Evolutionary conservation across 805 yeast species (phyloP).

Genomic region (Sugiyamaella lignohabitans): DNA sequence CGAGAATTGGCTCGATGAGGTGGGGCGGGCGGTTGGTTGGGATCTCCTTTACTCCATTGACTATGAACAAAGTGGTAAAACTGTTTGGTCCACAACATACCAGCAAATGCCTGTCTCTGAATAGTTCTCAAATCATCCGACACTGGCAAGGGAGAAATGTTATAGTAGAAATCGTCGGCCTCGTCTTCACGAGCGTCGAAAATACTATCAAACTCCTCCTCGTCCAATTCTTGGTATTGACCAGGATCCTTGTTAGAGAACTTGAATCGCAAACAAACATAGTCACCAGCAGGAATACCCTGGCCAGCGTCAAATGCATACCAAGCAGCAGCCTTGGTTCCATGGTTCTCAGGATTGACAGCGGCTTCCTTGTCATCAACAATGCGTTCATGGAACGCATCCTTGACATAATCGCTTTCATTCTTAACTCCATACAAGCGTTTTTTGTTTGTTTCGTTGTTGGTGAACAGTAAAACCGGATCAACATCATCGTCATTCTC

Average conservation of each 20-base stretch:
- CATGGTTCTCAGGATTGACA: conserved; percentile 62
- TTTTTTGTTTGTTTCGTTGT: conserved; percentile 75
- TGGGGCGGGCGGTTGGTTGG: conserved; percentile 58
- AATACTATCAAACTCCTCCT: conserved; percentile 61
- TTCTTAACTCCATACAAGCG: conserved; percentile 58
- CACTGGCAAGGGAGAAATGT: conserved; percentile 77
- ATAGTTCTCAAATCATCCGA: conserved; percentile 71
- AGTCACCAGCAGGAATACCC: conserved; percentile 80
- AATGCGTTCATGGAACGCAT: conserved; percentile 83
- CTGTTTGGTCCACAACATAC: conserved; percentile 89
- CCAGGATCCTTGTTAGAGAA: conserved; percentile 39
- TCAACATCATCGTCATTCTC: conserved; percentile 55
- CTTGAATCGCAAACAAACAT: conserved; percentile 76
- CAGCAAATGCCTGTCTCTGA: conserved; percentile 92
- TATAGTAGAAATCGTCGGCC: conserved; percentile 90
- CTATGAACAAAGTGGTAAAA: conserved; percentile 80
- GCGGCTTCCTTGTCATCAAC: conserved; percentile 53
- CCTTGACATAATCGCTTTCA: conserved; percentile 60
- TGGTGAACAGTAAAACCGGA: conserved; percentile 75
- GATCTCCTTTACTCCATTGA: conserved; percentile 86
- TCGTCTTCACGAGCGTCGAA: conserved; percentile 72
- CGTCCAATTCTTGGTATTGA: conserved; percentile 43
- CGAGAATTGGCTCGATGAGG: conserved; percentile 79
- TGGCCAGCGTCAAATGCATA: conserved; percentile 69
- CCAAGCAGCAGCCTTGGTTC: conserved; percentile 85